These are phyloP conservation scores for Clitoria ternatea DNA, from an alignment of 306 rosid genomes.

Conservation along the genomic window DNA sequence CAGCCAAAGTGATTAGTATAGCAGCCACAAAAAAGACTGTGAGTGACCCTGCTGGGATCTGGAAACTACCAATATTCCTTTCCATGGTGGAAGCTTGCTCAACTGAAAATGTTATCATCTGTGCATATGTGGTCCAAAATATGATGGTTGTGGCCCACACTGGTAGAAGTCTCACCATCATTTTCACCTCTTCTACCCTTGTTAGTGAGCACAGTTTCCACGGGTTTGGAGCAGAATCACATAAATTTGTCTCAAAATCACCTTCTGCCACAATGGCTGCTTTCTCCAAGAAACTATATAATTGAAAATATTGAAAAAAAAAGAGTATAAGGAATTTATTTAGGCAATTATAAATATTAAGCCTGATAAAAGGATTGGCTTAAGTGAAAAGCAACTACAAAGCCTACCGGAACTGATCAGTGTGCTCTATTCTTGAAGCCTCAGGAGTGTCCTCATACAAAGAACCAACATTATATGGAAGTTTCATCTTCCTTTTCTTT, in stretches of 20 bases:
- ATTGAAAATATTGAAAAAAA: not conserved
- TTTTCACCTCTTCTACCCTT: slow-evolving; percentile 89
- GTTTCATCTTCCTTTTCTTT: slow-evolving; percentile 60
- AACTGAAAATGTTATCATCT: slow-evolving; percentile 91
- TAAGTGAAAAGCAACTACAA: too few species aligned
- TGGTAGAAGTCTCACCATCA: slow-evolving; percentile 79
- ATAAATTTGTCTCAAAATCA: slow-evolving; percentile 44
- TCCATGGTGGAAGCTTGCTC: slow-evolving; percentile 95
- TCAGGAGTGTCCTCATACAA: slow-evolving; percentile 71
- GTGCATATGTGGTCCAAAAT: slow-evolving; percentile 92
- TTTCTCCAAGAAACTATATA: slow-evolving; percentile 69
- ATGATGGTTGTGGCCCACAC: slow-evolving; percentile 94
- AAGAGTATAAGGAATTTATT: not conserved
- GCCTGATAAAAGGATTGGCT: not conserved
- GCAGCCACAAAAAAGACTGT: slow-evolving; percentile 86
- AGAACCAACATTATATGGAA: slow-evolving; percentile 34
- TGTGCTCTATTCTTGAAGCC: slow-evolving; percentile 54
- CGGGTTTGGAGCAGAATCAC: slow-evolving; percentile 50
- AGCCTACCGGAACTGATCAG: slow-evolving; percentile 61
- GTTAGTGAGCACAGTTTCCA: slow-evolving; percentile 79
- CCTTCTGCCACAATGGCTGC: slow-evolving; percentile 63
- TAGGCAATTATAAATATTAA: not conserved
- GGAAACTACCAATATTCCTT: slow-evolving; percentile 56
- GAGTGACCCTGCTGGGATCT: slow-evolving; percentile 90
- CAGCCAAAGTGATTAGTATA: slow-evolving; percentile 60